phyloP scores from a whole-genome alignment of 192 early-diverging fungal species.

The Coemansia sp. region DNA sequence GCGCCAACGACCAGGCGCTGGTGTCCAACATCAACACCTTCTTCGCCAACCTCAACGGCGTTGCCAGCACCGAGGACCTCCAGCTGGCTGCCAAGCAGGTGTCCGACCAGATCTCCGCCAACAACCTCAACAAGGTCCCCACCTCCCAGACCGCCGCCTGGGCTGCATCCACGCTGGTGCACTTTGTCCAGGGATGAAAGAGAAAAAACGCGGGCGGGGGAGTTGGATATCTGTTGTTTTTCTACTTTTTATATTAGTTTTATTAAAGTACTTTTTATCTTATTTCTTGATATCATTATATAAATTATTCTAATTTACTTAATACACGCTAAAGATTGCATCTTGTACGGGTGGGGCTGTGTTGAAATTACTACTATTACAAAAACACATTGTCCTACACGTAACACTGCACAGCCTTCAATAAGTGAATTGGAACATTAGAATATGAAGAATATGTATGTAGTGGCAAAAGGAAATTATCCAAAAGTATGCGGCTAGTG shows the following conservation, averaged over 20 bases:
- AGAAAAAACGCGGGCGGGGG: background rate
- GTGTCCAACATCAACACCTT: conserved; percentile 36
- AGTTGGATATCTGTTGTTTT: background rate
- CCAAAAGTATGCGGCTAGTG: no score
- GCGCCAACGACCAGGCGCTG: conserved; percentile 34
- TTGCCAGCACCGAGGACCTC: conserved; percentile 14
- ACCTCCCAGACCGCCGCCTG: conserved; percentile 31
- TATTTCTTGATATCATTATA: background rate
- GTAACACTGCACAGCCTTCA: no score
- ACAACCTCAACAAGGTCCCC: conserved; percentile 24
- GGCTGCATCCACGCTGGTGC: conserved; percentile 27
- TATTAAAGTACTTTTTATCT: background rate
- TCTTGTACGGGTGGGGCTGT: no score
- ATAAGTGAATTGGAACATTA: no score
- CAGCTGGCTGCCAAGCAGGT: conserved; percentile 26
- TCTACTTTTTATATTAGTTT: conserved; percentile 9
- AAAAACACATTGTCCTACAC: no score
- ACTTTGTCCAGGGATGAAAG: conserved; percentile 14
- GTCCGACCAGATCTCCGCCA: conserved; percentile 39
- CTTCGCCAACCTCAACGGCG: conserved; percentile 29
- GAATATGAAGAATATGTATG: no score
- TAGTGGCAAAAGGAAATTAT: no score
- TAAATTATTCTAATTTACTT: no score
- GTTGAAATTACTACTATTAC: no score
- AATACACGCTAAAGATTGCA: no score